Evolutionary conservation across 768 basidiomycete species (phyloP), one percentile per base, ranked within the genome.

Genomic region (Calocybe gangraenosa): DNA sequence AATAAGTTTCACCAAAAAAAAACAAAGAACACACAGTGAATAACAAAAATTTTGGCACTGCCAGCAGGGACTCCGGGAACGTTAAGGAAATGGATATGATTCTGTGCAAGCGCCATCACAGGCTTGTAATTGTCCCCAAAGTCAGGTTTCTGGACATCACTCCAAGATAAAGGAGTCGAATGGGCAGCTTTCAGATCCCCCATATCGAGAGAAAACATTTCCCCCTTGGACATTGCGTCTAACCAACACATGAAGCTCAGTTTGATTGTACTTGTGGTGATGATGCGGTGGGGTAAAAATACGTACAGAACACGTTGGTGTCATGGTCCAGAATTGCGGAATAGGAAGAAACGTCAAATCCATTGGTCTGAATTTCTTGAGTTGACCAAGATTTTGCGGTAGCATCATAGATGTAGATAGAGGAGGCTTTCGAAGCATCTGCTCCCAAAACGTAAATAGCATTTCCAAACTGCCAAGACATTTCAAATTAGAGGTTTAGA

Each of bases 241-340:
- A 25, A 33, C n/a, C 22, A 17, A 37, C 30, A 11, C 13, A 44
- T 13, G n/a, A n/a, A n/a, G n/a, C n/a, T n/a, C n/a, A 23, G 42
- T 31, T 40, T 50, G 22, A 48, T 13, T 2, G 40, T 25, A 42
- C 21, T 10, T n/a, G n/a, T n/a, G n/a, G n/a, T n/a, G n/a, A 42
- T 3, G 30, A 9, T 36, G 28, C 13, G 31, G 39, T 36, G 22
- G 32, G 3, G 7, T 33, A 19, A 17, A 37, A 42, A 42, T 42
- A 65, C 73, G 52, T 62, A 87, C 85, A 93, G 67, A 96, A 85
- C 48, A 85, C 81, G 50, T 95, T 93, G 40, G 93, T 97, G 63
- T 97, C 93, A 52, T 95, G 93, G 66, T 97, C 93, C 25, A 97
- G 76, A 49, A 95, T 82, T 20, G 87, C 78, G 20, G 69, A 73